Evolutionary conservation across 225 moss, liverwort and hornwort species (phyloP).

Genomic region (Bryum argenteum): DNA sequence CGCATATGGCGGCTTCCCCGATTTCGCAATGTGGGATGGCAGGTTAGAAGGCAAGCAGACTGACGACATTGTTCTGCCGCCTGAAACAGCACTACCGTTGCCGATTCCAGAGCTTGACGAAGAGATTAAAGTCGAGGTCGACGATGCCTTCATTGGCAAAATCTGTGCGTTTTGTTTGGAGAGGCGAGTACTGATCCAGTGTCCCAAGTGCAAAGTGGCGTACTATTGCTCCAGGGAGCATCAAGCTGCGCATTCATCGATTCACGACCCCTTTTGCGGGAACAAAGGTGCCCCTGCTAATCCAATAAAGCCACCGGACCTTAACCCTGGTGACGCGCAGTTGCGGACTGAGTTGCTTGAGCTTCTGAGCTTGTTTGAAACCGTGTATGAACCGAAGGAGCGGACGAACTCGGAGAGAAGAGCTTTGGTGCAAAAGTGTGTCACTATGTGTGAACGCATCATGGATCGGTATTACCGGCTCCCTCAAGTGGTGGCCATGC

Average conservation of each 20-base stretch:
- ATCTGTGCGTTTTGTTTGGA: slow-evolving; percentile 30
- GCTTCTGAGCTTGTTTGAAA: slow-evolving; percentile 48
- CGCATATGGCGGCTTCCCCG: slow-evolving; percentile 30
- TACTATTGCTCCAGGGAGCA: slow-evolving; percentile 30
- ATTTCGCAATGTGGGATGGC: slow-evolving; percentile 43
- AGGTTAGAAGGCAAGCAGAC: slow-evolving; percentile 23
- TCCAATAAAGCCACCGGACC: not conserved
- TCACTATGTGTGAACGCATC: slow-evolving; percentile 41
- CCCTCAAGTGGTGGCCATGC: slow-evolving; percentile 53
- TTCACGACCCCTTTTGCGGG: slow-evolving; percentile 22
- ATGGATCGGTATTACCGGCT: slow-evolving; percentile 36
- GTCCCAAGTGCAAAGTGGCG: slow-evolving; percentile 23
- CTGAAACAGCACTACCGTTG: not conserved
- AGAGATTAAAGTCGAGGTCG: slow-evolving; percentile 8
- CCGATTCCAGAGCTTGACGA: slow-evolving; percentile 10
- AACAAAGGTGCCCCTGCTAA: not conserved
- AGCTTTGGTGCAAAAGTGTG: slow-evolving; percentile 33
- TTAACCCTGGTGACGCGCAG: slow-evolving; percentile 31
- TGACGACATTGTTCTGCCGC: slow-evolving; percentile 6
- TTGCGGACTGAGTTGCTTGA: slow-evolving; percentile 46
- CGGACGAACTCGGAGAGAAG: not conserved
- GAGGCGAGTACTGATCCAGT: slow-evolving; percentile 1
- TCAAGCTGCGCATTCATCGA: slow-evolving; percentile 20
- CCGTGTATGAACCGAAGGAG: slow-evolving; percentile 24
- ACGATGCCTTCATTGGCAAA: slow-evolving; percentile 23